phyloP scores from a whole-genome alignment of 495 filamentous ascomycete genomes.

The Tuber borchii region DNA sequence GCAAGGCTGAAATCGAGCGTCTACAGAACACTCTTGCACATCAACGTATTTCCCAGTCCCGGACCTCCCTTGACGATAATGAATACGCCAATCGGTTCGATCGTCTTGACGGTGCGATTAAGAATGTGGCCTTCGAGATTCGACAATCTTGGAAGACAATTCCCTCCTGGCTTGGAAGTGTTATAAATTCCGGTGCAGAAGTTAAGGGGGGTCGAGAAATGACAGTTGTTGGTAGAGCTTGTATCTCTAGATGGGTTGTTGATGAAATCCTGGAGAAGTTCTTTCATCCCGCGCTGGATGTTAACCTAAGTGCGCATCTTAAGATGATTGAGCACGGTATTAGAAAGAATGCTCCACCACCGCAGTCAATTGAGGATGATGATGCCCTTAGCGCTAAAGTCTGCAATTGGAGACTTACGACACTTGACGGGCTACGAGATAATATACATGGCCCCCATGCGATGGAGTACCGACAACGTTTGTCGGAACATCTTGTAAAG shows the following conservation, averaged over 20 bases:
- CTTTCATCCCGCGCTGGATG: slow-evolving; percentile 84
- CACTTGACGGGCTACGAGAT: slow-evolving; percentile 79
- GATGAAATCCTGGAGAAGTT: slow-evolving; percentile 84
- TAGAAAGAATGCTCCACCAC: slow-evolving; percentile 60
- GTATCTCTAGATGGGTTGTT: slow-evolving; percentile 82
- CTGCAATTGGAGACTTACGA: slow-evolving; percentile 87
- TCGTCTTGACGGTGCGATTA: slow-evolving; percentile 88
- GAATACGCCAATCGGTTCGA: slow-evolving; percentile 88
- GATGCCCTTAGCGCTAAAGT: slow-evolving; percentile 82
- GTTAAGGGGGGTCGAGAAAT: slow-evolving; percentile 85
- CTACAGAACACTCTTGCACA: slow-evolving; percentile 94
- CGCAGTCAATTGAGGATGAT: slow-evolving; percentile 74
- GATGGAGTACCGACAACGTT: slow-evolving; percentile 55
- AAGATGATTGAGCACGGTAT: slow-evolving; percentile 89
- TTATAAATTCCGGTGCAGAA: slow-evolving; percentile 76
- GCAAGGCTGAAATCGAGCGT: slow-evolving; percentile 85
- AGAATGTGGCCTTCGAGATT: slow-evolving; percentile 90
- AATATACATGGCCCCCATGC: slow-evolving; percentile 59
- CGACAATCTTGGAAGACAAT: slow-evolving; percentile 83
- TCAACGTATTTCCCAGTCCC: slow-evolving; percentile 87
- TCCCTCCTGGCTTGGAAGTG: slow-evolving; percentile 68
- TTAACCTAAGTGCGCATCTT: slow-evolving; percentile 63
- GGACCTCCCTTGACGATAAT: slow-evolving; percentile 90
- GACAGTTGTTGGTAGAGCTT: slow-evolving; percentile 87
- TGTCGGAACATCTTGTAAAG: slow-evolving; percentile 62